Evolutionary conservation across 495 filamentous ascomycete genomes (phyloP).

Genomic region (Hypomontagnella monticulosa): DNA sequence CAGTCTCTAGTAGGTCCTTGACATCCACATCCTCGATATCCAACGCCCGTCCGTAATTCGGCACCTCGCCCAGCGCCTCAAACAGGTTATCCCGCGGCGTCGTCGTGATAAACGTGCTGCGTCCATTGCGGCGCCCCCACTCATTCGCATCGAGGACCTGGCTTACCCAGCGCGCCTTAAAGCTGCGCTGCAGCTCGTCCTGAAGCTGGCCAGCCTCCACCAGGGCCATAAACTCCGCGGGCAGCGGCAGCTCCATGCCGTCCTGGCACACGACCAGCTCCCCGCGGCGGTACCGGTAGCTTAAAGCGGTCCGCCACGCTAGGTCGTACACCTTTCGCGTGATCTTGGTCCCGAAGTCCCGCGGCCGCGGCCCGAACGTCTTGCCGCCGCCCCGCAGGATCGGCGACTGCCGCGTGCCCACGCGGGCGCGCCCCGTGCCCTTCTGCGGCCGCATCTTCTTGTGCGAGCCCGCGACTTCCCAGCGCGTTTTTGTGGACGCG

Average conservation of each 20-base stretch:
- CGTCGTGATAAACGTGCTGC: conserved; percentile 81
- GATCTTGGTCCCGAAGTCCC: conserved; percentile 86
- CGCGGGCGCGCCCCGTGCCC: conserved; percentile 80
- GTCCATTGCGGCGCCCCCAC: conserved; percentile 75
- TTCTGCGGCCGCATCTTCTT: conserved; percentile 86
- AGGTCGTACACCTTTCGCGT: conserved; percentile 93
- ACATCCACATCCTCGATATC: conserved; percentile 83
- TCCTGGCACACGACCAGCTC: conserved; percentile 87
- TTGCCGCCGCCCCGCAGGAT: conserved; percentile 88
- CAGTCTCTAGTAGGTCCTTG: conserved; percentile 88
- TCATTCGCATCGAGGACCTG: conserved; percentile 73
- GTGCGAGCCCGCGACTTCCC: conserved; percentile 82
- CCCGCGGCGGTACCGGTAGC: conserved; percentile 85
- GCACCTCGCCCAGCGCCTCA: conserved; percentile 65
- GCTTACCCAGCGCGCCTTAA: conserved; percentile 66
- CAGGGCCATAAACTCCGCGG: conserved; percentile 50
- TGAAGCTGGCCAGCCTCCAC: conserved; percentile 39
- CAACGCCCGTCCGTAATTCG: conserved; percentile 73
- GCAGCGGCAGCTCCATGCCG: conserved; percentile 68
- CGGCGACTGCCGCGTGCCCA: conserved; percentile 83
- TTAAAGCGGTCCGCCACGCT: conserved; percentile 94
- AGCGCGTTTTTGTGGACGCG: conserved; percentile 83
- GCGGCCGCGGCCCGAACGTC: conserved; percentile 82
- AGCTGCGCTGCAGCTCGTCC: conserved; percentile 53
- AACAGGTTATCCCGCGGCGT: conserved; percentile 63